Evolutionary conservation across 768 basidiomycete genomes (phyloP).

Genomic region (Erythrobasidium yunnanense): DNA sequence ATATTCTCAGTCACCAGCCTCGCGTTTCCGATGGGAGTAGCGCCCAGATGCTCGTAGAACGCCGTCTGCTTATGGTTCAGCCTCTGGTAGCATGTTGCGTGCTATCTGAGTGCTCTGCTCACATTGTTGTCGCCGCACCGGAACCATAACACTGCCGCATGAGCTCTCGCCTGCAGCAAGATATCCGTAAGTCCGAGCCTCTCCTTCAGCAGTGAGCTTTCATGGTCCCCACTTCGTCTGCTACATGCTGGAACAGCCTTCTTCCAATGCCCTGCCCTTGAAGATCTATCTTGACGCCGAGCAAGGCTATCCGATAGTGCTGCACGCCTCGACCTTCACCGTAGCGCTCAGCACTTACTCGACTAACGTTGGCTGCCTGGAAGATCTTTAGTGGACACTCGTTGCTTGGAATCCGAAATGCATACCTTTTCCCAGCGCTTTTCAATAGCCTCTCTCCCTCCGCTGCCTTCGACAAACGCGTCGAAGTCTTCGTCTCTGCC

Average conservation of each 20-base stretch:
- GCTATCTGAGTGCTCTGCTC: not conserved
- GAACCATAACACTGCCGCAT: not conserved
- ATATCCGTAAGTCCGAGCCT: not conserved
- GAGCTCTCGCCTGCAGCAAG: not conserved
- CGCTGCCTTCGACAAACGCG: not conserved
- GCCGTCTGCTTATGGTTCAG: not conserved
- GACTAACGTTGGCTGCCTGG: not conserved
- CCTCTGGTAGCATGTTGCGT: no score
- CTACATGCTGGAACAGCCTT: not conserved
- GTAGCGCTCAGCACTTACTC: not conserved
- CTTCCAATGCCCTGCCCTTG: not conserved
- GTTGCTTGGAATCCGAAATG: not conserved
- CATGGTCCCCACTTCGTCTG: not conserved
- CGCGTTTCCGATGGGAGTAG: not conserved
- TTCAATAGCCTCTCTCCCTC: not conserved
- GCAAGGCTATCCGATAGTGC: not conserved
- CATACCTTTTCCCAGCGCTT: not conserved
- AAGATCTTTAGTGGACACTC: not conserved
- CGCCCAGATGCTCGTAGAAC: constrained; percentile 18
- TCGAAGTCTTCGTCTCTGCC: not conserved
- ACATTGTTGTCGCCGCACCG: not conserved
- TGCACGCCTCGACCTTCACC: not conserved
- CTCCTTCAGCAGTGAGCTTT: not conserved
- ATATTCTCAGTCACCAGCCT: not conserved
- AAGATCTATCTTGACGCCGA: not conserved